A percentile compares a stretch with the other conserved stretches of the same genome.
phyloP scores from a whole-genome alignment of 202 grass and related monocot genomes.

The Elaeis oleifera region DNA sequence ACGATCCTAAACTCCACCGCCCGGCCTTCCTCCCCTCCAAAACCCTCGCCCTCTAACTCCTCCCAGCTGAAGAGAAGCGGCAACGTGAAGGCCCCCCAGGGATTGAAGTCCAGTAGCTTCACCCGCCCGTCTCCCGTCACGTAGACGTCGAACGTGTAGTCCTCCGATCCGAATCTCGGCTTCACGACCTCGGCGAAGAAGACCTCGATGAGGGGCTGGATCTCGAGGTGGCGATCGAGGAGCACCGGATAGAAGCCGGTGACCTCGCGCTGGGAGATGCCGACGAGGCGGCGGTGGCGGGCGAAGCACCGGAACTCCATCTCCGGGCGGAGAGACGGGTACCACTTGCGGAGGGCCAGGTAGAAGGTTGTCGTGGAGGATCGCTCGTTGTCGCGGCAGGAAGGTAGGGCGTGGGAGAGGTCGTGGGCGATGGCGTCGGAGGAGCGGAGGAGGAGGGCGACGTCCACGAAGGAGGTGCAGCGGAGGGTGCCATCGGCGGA shows the following conservation, averaged over 20 bases:
- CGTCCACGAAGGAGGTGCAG: conserved; percentile 65
- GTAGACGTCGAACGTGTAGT: conserved; percentile 80
- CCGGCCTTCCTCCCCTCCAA: conserved; percentile 1
- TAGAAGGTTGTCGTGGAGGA: conserved; percentile 28
- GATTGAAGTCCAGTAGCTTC: conserved; percentile 86
- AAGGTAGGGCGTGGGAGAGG: conserved; percentile 31
- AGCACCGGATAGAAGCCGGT: conserved; percentile 77
- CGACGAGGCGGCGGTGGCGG: conserved; percentile 29
- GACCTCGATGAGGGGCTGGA: conserved; percentile 17
- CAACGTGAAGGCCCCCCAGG: conserved; percentile 72
- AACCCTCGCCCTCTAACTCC: conserved; percentile 40
- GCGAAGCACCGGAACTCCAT: conserved; percentile 93
- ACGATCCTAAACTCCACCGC: conserved; percentile 54
- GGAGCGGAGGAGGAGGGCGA: conserved; percentile 61
- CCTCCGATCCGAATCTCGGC: conserved; percentile 38
- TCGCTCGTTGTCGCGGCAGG: conserved; percentile 31
- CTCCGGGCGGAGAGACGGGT: conserved; percentile 57
- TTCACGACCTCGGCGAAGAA: conserved; percentile 53
- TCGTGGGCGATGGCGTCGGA: conserved; percentile 72
- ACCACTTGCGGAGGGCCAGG: conserved; percentile 77
- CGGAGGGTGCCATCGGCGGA: conserved; percentile 46
- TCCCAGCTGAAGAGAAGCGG: conserved; percentile 74
- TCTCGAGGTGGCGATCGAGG: conserved; percentile 28
- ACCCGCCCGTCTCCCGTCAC: conserved; percentile 39
- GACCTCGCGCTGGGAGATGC: conserved; percentile 71